These are phyloP conservation scores for Sarocladium strictum DNA, from an alignment of 2,329 filamentous ascomycete genomes.

Conservation along the genomic window DNA sequence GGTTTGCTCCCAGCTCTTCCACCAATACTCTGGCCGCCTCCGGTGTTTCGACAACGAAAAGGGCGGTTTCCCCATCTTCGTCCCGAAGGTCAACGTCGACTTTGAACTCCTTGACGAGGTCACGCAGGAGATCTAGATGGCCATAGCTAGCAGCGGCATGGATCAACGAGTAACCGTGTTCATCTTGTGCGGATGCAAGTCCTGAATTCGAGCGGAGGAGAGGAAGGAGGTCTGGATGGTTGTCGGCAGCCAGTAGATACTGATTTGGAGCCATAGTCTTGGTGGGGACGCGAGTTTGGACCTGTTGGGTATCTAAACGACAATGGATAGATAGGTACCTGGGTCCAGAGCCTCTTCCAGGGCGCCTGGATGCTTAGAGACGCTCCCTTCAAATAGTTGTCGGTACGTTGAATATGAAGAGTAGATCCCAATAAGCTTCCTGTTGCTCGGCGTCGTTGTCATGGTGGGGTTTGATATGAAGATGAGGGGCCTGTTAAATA, in stretches of 20 bases:
- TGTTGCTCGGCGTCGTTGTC: neutral
- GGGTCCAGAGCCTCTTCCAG: too few species aligned
- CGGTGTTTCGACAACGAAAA: constrained; percentile 83
- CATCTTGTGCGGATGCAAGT: constrained; percentile 77
- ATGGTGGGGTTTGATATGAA: neutral
- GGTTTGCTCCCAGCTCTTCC: constrained; percentile 72
- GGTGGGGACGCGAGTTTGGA: neutral
- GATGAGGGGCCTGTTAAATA: neutral
- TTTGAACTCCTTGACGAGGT: constrained; percentile 67
- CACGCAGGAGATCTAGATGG: constrained; percentile 72
- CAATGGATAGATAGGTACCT: too few species aligned
- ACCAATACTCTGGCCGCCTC: constrained; percentile 74
- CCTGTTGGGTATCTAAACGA: too few species aligned
- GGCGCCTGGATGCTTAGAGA: too few species aligned
- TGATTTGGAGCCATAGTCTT: constrained; percentile 50
- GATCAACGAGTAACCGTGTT: constrained; percentile 87
- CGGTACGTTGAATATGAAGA: too few species aligned
- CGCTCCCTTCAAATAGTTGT: too few species aligned
- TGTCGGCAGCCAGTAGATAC: constrained; percentile 76
- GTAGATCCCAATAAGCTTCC: too few species aligned
- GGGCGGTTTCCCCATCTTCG: constrained; percentile 88
- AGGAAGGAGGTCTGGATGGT: constrained; percentile 64
- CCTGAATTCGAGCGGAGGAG: constrained; percentile 68
- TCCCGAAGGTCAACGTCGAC: constrained; percentile 79
- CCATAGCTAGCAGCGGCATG: constrained; percentile 93